These are phyloP conservation scores for Phytophthora idaei DNA, from an alignment of 352 stramenopile species.

Conservation along the genomic window DNA sequence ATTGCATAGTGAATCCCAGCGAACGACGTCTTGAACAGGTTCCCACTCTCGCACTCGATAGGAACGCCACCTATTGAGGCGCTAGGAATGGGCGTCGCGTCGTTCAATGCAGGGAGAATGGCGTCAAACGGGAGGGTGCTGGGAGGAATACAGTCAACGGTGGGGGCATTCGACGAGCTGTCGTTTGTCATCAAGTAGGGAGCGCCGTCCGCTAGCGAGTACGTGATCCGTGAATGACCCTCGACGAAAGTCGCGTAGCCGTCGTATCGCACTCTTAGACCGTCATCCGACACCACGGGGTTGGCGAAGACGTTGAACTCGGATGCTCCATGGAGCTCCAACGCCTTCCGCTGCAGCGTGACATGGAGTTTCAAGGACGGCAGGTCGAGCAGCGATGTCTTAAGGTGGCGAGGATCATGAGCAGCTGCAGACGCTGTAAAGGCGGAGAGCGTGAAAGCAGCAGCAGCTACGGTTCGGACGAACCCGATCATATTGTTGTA, in stretches of 20 bases:
- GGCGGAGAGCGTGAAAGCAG: constrained; percentile 1
- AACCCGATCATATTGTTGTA: constrained; percentile 8
- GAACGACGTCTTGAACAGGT: constrained; percentile 35
- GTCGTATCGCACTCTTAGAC: constrained; percentile 27
- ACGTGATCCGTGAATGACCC: constrained; percentile 26
- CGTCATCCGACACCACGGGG: constrained; percentile 26
- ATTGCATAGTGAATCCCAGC: constrained; percentile 31
- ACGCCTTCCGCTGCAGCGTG: constrained; percentile 32
- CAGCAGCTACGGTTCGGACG: not conserved
- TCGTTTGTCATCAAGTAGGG: constrained; percentile 32
- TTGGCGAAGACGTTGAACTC: constrained; percentile 39
- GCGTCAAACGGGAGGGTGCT: constrained; percentile 23
- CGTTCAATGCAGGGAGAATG: constrained; percentile 27
- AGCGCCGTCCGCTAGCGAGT: constrained; percentile 32
- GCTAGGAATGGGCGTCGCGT: constrained; percentile 14
- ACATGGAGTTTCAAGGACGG: constrained; percentile 43
- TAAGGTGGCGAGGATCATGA: not conserved
- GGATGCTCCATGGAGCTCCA: constrained; percentile 26
- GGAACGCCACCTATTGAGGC: constrained; percentile 9
- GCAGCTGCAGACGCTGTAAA: not conserved
- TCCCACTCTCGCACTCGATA: constrained; percentile 32
- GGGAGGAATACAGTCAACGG: constrained; percentile 24
- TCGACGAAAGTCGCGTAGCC: constrained; percentile 37
- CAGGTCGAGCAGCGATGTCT: constrained; percentile 18
- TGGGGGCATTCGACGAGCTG: constrained; percentile 8